Evolutionary conservation across 805 yeast genomes (phyloP), one percentile per base, ranked within the genome.

Genomic region (Metschnikowia lochheadii): DNA sequence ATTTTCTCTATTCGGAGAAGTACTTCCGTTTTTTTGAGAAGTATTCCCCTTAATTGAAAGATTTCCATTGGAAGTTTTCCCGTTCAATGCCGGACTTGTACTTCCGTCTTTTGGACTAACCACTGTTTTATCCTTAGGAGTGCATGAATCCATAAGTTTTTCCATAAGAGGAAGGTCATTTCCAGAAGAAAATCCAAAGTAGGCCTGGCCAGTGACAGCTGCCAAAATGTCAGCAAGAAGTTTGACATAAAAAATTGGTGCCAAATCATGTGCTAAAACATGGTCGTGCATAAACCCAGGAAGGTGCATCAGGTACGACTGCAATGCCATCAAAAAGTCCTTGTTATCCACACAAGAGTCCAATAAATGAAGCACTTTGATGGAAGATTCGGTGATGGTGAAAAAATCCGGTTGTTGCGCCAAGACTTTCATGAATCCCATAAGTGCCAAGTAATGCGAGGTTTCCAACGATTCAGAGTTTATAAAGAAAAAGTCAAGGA

Each of bases 251-350:
- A 56, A 67, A 44, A 72, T 53, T 26, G 76, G 73, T 11, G 72
- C 59, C 56, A 72, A 61, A 56, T 68, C 64, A 44, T 57, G 57
- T 11, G 61, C 64, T 44, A 59, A 59, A 18, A 65, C 76, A 49
- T 55, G 54, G 36, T 61, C 67, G 32, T 23, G 40, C 23, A 36
- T 15, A 13, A 15, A 34, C 5, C 4, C 31, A 4, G 42, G 48
- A 15, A 50, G 40, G 13, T 13, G 54, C 35, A 48, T 56, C 7
- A 68, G 63, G 50, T 65, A 72, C 13, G 52, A 41, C 56, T 73
- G 77, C 6, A 71, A 60, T 8, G 65, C 69, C 49, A 61, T 63
- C 54, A 73, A 63, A 48, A 73, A 74, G 26, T 70, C 75, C 46
- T 62, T 61, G 53, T 67, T 69, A 52, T 72, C 76, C 44, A 73